These are phyloP conservation scores for Puccinia triticina DNA, from an alignment of 1,284 basidiomycete genomes.

Conservation along the genomic window DNA sequence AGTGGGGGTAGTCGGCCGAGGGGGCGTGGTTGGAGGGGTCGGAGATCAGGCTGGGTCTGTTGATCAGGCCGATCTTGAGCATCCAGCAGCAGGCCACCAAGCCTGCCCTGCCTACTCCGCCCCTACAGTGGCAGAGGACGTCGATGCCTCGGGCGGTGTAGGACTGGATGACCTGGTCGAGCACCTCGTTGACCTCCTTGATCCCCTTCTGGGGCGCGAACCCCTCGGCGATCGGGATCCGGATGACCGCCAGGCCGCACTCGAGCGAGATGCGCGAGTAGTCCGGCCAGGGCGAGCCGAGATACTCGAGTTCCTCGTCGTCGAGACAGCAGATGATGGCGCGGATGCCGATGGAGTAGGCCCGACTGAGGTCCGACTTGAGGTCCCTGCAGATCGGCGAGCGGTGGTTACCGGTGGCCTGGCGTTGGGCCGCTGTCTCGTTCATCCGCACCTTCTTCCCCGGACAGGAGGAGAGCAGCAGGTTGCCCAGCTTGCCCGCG, in stretches of 20 bases:
- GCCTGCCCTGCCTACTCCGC: constrained; percentile 91
- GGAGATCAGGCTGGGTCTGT: constrained; percentile 47
- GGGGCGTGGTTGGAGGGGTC: neutral
- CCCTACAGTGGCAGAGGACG: constrained; percentile 87
- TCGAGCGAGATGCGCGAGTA: constrained; percentile 70
- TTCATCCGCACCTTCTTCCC: constrained; percentile 90
- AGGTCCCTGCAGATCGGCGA: constrained; percentile 83
- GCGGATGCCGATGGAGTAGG: constrained; percentile 74
- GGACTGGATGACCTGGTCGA: constrained; percentile 71
- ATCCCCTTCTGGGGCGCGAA: constrained; percentile 67
- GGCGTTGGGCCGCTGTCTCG: constrained; percentile 30
- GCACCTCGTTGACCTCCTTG: constrained; percentile 69
- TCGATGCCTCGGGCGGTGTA: constrained; percentile 77
- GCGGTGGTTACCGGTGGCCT: constrained; percentile 67
- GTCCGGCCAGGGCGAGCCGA: constrained; percentile 80
- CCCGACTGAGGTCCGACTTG: constrained; percentile 73
- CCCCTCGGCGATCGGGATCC: constrained; percentile 88
- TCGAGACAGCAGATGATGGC: constrained; percentile 87
- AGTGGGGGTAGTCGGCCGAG: neutral
- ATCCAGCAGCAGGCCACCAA: constrained; percentile 91
- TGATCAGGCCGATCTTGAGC: constrained; percentile 79
- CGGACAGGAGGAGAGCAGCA: constrained; percentile 87
- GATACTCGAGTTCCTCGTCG: constrained; percentile 78
- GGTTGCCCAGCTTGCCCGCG: constrained; percentile 72
- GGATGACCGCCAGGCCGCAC: constrained; percentile 75